Base-by-base conservation (phyloP, 2,329 filamentous ascomycete species). In the Emydomyces testavorans region DNA sequence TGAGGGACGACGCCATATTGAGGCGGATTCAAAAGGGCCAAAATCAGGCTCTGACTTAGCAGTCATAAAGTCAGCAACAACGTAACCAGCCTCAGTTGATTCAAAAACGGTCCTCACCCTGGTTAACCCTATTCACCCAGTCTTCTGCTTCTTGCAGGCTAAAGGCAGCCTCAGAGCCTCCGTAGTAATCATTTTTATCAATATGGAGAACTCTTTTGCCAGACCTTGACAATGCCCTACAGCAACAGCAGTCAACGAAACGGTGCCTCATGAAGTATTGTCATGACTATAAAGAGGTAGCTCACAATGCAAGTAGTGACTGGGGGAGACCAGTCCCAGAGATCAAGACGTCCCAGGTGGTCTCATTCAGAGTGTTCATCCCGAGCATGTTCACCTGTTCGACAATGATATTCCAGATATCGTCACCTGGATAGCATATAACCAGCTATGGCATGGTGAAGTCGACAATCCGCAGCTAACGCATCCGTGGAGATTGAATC, bases 191-290 rank as follows among this genome's bases (percentile, higher is more conserved):
- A 69, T 94, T 89, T 54, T 78, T 76, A 63, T 96, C 90, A 62
- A 95, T 72, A 64, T 96, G 90, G 51, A 96, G 77, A 56, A 95
- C 78, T 59, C 86, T 92, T 73, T 94, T 94, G 62, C 81, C 82
- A 53, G 88, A 94, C 61, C 89, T 83, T 57, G 90, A 96, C 58
- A 96, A 76, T 60, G 90, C 84, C 76, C 90, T 96, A 75, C 56
- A 54, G n/a, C 29, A 32, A 29, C 7, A 13, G 10, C 13, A 23
- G 18, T 45, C n/a, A 32, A 28, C 13, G 29, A 13, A 3, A n/a
- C 3, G 5, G 15, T 26, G 10, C 24, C 8, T n/a, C n/a, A n/a
- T n/a, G 8, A 29, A 35, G 20, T 16, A 8, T 36, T 16, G 10
- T 13, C 20, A 39, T 36, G 29, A 28, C 20, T 46, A 50, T 39